Evolutionary conservation across 2,329 filamentous ascomycete genomes (phyloP).

Genomic region (Penicillium sp.): DNA sequence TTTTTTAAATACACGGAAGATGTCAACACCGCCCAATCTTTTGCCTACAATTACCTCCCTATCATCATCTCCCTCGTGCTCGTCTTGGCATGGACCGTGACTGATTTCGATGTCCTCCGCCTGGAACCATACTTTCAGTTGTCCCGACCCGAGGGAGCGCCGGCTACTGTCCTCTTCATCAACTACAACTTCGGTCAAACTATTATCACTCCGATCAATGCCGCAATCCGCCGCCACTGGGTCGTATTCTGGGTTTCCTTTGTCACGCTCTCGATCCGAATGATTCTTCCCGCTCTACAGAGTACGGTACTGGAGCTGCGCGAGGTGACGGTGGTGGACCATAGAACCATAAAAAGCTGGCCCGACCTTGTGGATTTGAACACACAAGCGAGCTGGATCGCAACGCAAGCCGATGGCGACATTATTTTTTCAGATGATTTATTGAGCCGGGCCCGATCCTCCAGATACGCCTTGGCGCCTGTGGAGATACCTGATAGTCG

Average conservation of each 20-base stretch:
- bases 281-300: slow-evolving; percentile 34
- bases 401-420: slow-evolving; percentile 27
- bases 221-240: slow-evolving; percentile 33
- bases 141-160: slow-evolving; percentile 31
- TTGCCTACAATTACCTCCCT: slow-evolving; percentile 40
- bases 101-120: slow-evolving; percentile 51
- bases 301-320: slow-evolving; percentile 33
- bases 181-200: slow-evolving; percentile 40
- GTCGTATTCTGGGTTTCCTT: slow-evolving; percentile 32
- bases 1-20: slow-evolving; percentile 31
- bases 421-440: slow-evolving; percentile 17
- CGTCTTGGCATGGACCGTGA: slow-evolving; percentile 49
- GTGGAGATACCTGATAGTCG: slow-evolving; percentile 29
- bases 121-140: slow-evolving; percentile 50
- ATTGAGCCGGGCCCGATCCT: slow-evolving; percentile 26
- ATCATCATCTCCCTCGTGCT: slow-evolving; percentile 47
- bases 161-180: slow-evolving; percentile 34
- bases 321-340: slow-evolving; percentile 22
- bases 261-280: slow-evolving; percentile 31
- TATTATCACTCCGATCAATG: slow-evolving; percentile 32
- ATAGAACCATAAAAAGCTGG: slow-evolving; percentile 29
- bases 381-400: slow-evolving; percentile 32
- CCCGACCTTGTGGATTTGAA: slow-evolving; percentile 26
- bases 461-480: slow-evolving; percentile 31
- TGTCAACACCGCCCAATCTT: slow-evolving; percentile 27